Evolutionary conservation across 768 basidiomycete genomes (phyloP).

Genomic region (Boletus eberwhitei): DNA sequence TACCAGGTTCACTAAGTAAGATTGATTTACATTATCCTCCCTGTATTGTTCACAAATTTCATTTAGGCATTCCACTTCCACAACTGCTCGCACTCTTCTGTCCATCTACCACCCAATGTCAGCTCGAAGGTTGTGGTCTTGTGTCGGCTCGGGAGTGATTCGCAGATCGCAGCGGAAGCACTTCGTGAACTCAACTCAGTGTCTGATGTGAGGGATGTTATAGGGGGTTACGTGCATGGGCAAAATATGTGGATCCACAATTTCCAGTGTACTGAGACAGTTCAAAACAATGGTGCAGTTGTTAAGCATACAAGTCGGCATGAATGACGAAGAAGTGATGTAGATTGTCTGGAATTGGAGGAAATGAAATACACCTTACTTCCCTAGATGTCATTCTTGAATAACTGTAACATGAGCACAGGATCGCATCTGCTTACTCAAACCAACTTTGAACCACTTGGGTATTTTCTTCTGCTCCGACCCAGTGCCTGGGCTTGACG

Average conservation of each 20-base stretch:
- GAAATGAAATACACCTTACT: conserved; percentile 39
- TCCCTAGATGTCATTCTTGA: conserved; percentile 14
- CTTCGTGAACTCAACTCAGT: conserved; percentile 22
- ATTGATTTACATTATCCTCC: conserved; percentile 1
- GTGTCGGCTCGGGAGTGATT: conserved; percentile 92
- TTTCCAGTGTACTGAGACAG: conserved; percentile 75
- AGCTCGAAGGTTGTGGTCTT: conserved; percentile 49
- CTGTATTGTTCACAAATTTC: conserved; percentile 1
- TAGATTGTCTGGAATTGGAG: neutral
- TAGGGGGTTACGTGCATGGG: conserved; percentile 83
- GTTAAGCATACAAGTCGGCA: conserved; percentile 3
- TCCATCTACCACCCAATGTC: conserved; percentile 32
- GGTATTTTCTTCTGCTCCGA: conserved; percentile 58
- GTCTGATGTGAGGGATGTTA: conserved; percentile 56
- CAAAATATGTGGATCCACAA: conserved; percentile 60
- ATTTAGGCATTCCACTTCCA: conserved; percentile 69
- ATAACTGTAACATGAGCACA: neutral
- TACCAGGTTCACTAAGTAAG: conserved; percentile 74
- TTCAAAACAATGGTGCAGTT: neutral
- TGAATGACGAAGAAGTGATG: conserved; percentile 4
- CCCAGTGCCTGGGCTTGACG: conserved; percentile 8
- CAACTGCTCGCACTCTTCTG: conserved; percentile 58
- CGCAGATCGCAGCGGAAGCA: conserved; percentile 74
- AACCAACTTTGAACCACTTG: conserved; percentile 74
- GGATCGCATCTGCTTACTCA: conserved; percentile 40